Evolutionary conservation across 1,284 basidiomycete species (phyloP).

Genomic region (Puccinia horiana): DNA sequence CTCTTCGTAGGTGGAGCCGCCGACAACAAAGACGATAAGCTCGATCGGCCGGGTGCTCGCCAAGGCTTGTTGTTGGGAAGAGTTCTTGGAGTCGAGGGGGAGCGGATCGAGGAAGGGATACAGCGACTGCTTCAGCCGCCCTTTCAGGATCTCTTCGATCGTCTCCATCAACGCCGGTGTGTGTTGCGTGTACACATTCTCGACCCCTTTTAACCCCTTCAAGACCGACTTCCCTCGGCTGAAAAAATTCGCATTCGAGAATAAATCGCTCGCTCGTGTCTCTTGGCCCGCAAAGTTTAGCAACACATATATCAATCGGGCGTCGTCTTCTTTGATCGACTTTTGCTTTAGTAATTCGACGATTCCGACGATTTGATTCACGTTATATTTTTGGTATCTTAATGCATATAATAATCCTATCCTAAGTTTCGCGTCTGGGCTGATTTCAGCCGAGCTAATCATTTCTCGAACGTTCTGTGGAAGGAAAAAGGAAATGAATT

Average conservation of each 20-base stretch:
- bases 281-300: constrained; percentile 92
- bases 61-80: background rate
- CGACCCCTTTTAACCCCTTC: constrained; percentile 96
- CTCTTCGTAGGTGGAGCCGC: constrained; percentile 91
- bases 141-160: constrained; percentile 83
- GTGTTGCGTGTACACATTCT: constrained; percentile 99
- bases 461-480: constrained; percentile 74
- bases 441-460: constrained; percentile 69
- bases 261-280: constrained; percentile 94
- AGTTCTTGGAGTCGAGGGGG: background rate
- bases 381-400: constrained; percentile 86
- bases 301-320: constrained; percentile 87
- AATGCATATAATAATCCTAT: constrained; percentile 92
- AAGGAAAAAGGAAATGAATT: constrained; percentile 46
- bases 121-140: constrained; percentile 78
- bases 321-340: constrained; percentile 82
- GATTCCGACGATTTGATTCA: constrained; percentile 77
- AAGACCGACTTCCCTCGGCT: constrained; percentile 90
- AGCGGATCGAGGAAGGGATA: constrained; percentile 66
- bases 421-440: constrained; percentile 80
- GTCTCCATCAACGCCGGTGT: constrained; percentile 90
- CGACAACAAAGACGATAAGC: constrained; percentile 90
- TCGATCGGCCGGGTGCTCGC: constrained; percentile 76
- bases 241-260: constrained; percentile 91
- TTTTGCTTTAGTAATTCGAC: constrained; percentile 79